A percentile compares a stretch with the other conserved stretches of the same genome.
These are phyloP conservation scores for Botryotinia narcissicola DNA, from an alignment of 2,329 filamentous ascomycete species.

Conservation along the genomic window DNA sequence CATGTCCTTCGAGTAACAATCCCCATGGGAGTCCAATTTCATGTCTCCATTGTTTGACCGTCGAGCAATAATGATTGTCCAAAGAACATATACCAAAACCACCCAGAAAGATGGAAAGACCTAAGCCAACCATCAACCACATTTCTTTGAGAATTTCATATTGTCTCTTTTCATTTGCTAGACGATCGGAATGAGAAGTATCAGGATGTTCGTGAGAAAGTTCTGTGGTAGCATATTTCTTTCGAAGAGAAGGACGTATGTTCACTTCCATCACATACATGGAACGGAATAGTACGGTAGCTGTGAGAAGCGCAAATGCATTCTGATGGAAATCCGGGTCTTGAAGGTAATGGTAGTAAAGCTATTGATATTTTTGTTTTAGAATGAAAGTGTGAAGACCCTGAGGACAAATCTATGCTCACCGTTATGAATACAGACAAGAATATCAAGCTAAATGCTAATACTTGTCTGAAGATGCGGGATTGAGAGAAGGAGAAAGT, in stretches of 20 bases:
- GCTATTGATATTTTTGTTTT: constrained; percentile 21
- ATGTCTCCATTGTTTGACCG: constrained; percentile 50
- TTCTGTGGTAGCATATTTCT: constrained; percentile 41
- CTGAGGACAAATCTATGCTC: neutral
- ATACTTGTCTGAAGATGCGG: constrained; percentile 44
- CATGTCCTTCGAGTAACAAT: constrained; percentile 67
- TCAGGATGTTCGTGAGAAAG: constrained; percentile 38
- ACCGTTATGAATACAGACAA: constrained; percentile 60
- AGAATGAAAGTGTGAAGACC: neutral
- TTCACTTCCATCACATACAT: constrained; percentile 69
- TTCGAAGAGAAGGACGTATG: constrained; percentile 52
- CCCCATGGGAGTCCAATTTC: constrained; percentile 69
- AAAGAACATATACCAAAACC: constrained; percentile 68
- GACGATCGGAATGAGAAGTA: constrained; percentile 49
- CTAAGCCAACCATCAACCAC: constrained; percentile 65
- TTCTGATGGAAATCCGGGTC: constrained; percentile 71
- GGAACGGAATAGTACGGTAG: constrained; percentile 54
- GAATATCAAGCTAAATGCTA: constrained; percentile 51
- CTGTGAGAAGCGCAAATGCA: constrained; percentile 62
- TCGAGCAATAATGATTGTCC: constrained; percentile 61
- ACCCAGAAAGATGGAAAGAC: constrained; percentile 60
- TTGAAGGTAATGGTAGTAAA: constrained; percentile 72
- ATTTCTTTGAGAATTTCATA: constrained; percentile 58
- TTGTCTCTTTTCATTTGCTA: constrained; percentile 54
- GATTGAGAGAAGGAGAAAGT: constrained; percentile 62